Evolutionary conservation across 257 asterid genomes (phyloP).

Genomic region (Jaltomata sinuosa): DNA sequence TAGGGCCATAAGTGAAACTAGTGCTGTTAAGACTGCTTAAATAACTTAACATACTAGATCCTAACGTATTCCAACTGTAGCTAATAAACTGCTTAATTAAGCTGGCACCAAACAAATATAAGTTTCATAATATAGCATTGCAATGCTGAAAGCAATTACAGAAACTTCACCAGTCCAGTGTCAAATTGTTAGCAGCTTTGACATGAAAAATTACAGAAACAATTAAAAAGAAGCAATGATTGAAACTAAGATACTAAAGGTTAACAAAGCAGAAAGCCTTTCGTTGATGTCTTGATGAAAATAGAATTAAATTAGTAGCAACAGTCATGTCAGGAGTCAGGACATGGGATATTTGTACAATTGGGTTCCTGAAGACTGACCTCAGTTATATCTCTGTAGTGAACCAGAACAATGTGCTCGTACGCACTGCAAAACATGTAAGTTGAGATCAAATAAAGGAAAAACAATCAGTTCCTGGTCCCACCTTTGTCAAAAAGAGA

Average conservation of each 20-base stretch:
- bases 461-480: not conserved
- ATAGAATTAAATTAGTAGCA: not conserved
- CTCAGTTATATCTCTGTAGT: slow-evolving; percentile 83
- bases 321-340: not conserved
- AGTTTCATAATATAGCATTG: not conserved
- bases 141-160: not conserved
- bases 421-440: slow-evolving; percentile 48
- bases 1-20: slow-evolving; percentile 16
- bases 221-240: not conserved
- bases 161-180: not conserved
- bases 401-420: slow-evolving; percentile 97
- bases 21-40: not conserved
- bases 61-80: not conserved
- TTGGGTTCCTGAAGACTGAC: slow-evolving; percentile 31
- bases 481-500: not conserved
- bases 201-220: not conserved
- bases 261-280: not conserved
- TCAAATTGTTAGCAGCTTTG: not conserved
- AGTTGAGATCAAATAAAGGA: not conserved
- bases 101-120: not conserved
- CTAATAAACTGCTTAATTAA: not conserved
- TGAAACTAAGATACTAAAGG: not conserved
- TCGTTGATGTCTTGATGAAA: not conserved
- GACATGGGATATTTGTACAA: not conserved
- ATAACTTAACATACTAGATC: not conserved